Base-by-base conservation (phyloP, 306 rosid species). In the Gastrolobium villosum region DNA sequence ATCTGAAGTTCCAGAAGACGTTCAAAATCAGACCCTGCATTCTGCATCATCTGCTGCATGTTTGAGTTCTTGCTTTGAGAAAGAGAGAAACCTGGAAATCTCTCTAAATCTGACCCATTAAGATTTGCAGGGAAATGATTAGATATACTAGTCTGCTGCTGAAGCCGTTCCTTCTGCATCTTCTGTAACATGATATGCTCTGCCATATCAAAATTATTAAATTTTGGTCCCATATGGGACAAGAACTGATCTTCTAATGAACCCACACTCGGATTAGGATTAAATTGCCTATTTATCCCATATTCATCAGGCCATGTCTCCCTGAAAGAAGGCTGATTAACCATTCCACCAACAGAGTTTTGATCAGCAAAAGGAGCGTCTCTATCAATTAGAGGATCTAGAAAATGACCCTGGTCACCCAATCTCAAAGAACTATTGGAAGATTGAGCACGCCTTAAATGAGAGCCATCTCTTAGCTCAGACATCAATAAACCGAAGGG, bases 401-500 rank as follows among this genome's bases (percentile, higher is more conserved):
- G 45, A 80, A 88, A 86, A 34, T 80, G 92, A 60, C 82, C 77
- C 77, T 86, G 90, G 49, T 88, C 89, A 70, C 85, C 87, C 78
- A 85, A 41, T 85, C 87, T 80, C 43, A 79, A 32, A 63, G 90
- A 83, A 43, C 64, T 78, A 77, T 85, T 85, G 63, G 89, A 84
- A 48, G 89, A 77, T 78, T 88, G 90, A 30, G 88, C 87, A 74
- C 81, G 85, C 79, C 85, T 82, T 77, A 83, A 46, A 70, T 81
- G 94, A 68, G 88, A 83, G 66, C 83, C 77, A 63, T 84, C 91
- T 76, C 82, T 80, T 32, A 90, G 90, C 54, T 90, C 95, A 55
- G 95, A 90, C 95, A 88, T 83, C 66, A 83, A 76, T 44, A 88
- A 83, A 74, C 95, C 92, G 83, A 88, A 90, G 45, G 95, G 95